Base-by-base conservation (phyloP, 169 alveolate species). In the Cryptosporidium tyzzeri region DNA sequence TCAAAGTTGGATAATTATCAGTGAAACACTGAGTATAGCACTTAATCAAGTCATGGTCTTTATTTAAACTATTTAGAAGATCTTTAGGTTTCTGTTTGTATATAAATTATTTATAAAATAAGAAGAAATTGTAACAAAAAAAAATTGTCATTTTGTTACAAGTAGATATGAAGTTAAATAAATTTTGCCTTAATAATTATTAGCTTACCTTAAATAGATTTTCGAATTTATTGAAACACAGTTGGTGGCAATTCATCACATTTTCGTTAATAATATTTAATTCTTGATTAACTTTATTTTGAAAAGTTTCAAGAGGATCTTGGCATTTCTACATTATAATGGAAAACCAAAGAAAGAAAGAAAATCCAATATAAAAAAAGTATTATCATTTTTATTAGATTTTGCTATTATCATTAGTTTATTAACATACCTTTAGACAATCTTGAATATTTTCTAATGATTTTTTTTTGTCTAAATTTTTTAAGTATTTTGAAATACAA, bases 21-120 rank as follows among this genome's bases (percentile, higher is more conserved):
- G 59, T 70, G 44, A 70, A 70, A 31, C 84, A 70, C 10, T 70
- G 59, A 16, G 31, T 39, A 48, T 45, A 48, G n/a, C 84, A 70
- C 26, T 70, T 65, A 33, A 65, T 65, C 9, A 65, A 10, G 18
- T 26, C 67, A 29, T 70, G 67, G 21, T 45, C 41, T 21, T 70
- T 18, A 26, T 44, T 70, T 23, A 45, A 14, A 44, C 12, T 16
- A 44, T 41, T 48, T 70, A 70, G 5, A 29, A 45, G 84, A 29
- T 70, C 65, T 12, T 70, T 45, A 2, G 59, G 84, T 26, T 44
- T 70, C 84, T 70, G 44, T 55, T 26, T 10, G 14, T 3, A 26
- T 55, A 21, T 21, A 23, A 55, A 55, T 23, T 12, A 9, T 55
- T 55, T 23, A n/a, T 9, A 9, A 21, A 55, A 65, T 21, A 35